These are phyloP conservation scores for Phaeoacremonium minimum DNA, from an alignment of 2,329 filamentous ascomycete species.

Conservation along the genomic window DNA sequence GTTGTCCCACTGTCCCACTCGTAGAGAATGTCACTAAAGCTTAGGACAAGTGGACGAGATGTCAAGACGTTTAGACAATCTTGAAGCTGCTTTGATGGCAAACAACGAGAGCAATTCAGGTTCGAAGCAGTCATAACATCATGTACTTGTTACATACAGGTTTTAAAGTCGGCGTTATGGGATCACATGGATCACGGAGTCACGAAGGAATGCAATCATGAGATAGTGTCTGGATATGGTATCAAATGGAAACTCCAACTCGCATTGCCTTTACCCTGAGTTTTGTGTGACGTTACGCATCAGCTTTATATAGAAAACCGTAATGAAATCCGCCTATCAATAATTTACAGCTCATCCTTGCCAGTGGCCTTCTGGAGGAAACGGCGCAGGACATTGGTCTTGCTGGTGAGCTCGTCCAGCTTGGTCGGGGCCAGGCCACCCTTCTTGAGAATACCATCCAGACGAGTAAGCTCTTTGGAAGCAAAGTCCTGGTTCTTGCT, in stretches of 20 bases:
- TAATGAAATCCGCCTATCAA: too few species aligned
- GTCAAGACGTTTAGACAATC: conserved; percentile 77
- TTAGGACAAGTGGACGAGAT: conserved; percentile 81
- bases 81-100: conserved; percentile 68
- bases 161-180: too few species aligned
- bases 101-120: conserved; percentile 39
- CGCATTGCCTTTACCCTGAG: too few species aligned
- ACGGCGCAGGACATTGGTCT: conserved; percentile 81
- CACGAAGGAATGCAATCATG: too few species aligned
- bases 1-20: conserved; percentile 21
- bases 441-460: conserved; percentile 79
- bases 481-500: conserved; percentile 72
- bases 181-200: too few species aligned
- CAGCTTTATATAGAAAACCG: too few species aligned
- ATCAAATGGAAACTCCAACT: too few species aligned
- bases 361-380: conserved; percentile 60
- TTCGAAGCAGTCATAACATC: conserved; percentile 27
- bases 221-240: too few species aligned
- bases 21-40: background rate
- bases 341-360: conserved; percentile 68
- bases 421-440: conserved; percentile 81
- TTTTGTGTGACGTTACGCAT: too few species aligned
- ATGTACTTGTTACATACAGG: too few species aligned
- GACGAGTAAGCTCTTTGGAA: conserved; percentile 77
- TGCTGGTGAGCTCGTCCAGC: conserved; percentile 79